Evolutionary conservation across 2,329 filamentous ascomycete species (phyloP).

Genomic region (Epichloe brachyelytri): DNA sequence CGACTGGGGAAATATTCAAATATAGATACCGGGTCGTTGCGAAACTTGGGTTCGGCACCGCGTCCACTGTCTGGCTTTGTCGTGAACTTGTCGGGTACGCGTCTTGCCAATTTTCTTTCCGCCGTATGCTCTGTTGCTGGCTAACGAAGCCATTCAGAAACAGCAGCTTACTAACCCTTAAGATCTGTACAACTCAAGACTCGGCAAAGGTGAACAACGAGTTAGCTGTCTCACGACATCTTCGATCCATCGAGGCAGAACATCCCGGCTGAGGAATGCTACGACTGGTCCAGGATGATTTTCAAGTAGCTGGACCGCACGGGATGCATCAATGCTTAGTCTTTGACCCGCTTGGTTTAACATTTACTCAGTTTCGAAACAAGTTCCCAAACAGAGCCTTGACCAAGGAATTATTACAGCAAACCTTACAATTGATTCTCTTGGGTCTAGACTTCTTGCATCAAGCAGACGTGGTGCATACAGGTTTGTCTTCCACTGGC

Average conservation of each 20-base stretch:
- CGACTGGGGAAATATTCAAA: no score
- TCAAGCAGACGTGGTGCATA: conserved; percentile 10
- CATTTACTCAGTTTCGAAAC: conserved; percentile 12
- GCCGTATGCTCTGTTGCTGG: background rate
- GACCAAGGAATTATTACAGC: conserved; percentile 12
- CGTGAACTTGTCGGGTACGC: background rate
- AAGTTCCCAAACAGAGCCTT: conserved; percentile 12
- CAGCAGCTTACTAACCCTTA: no score
- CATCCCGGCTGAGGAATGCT: background rate
- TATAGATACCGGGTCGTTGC: no score
- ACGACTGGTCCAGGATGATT: background rate
- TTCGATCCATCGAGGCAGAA: background rate
- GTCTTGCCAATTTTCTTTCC: background rate
- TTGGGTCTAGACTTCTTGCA: conserved; percentile 11
- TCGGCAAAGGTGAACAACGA: no score
- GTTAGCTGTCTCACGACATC: no score
- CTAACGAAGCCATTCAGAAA: background rate
- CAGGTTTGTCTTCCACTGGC: conserved; percentile 5
- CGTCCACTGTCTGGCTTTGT: no score
- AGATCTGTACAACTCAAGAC: no score
- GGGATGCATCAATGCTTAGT: conserved; percentile 12
- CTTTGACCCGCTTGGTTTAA: conserved; percentile 10
- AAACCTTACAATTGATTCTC: conserved; percentile 9
- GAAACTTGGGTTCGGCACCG: no score
- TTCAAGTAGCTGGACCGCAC: conserved; percentile 5